These are phyloP conservation scores for Penicillium pancosmium DNA, from an alignment of 495 filamentous ascomycete species.

Conservation along the genomic window DNA sequence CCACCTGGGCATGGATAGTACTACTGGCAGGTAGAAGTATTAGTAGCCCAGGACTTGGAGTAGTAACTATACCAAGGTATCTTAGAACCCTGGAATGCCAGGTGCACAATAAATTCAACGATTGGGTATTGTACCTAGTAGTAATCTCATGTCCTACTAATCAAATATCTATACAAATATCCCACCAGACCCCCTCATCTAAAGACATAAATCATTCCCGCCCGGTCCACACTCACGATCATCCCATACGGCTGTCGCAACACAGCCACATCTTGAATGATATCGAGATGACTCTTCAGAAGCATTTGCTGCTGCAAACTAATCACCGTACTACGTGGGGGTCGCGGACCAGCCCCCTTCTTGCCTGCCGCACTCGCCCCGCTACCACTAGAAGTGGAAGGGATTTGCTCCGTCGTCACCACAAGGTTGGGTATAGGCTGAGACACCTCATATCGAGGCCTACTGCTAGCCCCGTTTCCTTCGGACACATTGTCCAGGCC, in stretches of 20 bases:
- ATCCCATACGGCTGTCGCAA: conserved; percentile 90
- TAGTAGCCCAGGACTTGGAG: too few relatives aligned
- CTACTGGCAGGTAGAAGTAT: too few relatives aligned
- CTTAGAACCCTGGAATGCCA: too few relatives aligned
- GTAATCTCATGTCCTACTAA: background rate
- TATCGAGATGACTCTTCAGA: conserved; percentile 84
- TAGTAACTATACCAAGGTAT: too few relatives aligned
- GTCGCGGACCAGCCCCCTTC: conserved; percentile 48
- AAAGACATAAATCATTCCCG: conserved; percentile 92
- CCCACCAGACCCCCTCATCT: conserved; percentile 42
- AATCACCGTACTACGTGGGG: conserved; percentile 83
- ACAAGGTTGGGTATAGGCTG: conserved; percentile 70
- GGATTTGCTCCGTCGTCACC: conserved; percentile 71
- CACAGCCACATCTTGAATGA: conserved; percentile 83
- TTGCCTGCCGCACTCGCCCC: conserved; percentile 33
- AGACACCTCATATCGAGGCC: conserved; percentile 70
- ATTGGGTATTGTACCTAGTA: background rate
- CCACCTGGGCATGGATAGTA: too few relatives aligned
- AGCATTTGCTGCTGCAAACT: conserved; percentile 84
- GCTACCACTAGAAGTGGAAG: conserved; percentile 41
- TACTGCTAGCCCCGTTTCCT: conserved; percentile 41
- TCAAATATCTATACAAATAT: background rate
- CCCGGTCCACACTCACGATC: conserved; percentile 86
- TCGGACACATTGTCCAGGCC: conserved; percentile 73
- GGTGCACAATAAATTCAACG: too few relatives aligned